phyloP scores from a whole-genome alignment of 164 flowering plant genomes.

The Kingdonia uniflora region DNA sequence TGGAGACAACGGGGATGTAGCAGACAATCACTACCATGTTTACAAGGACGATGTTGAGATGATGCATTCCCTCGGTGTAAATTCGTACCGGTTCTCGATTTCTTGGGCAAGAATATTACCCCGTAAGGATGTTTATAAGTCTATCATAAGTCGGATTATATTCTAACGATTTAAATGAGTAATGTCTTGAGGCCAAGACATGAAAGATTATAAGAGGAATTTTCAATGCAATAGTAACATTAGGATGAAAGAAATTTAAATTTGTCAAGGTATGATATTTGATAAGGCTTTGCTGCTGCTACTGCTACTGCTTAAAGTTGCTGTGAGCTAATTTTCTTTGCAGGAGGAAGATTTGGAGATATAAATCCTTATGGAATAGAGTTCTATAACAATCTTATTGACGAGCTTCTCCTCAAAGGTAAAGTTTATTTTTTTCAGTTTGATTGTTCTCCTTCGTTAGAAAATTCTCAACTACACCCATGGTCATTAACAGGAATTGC shows the following conservation, averaged over 20 bases:
- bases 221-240: no score
- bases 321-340: neutral
- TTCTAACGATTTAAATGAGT: no score
- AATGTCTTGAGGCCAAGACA: no score
- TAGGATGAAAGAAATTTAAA: no score
- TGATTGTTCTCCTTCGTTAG: neutral
- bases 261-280: no score
- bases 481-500: conserved; percentile 1
- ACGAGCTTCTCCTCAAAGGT: conserved; percentile 31
- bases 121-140: neutral
- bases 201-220: no score
- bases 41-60: conserved; percentile 30
- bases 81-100: conserved; percentile 32
- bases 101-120: conserved; percentile 29
- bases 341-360: conserved; percentile 35
- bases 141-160: no score
- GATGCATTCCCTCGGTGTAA: conserved; percentile 29
- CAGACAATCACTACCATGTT: conserved; percentile 25
- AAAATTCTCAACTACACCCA: neutral
- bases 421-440: neutral
- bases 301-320: neutral
- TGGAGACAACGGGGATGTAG: conserved; percentile 25
- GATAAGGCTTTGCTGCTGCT: no score
- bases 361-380: conserved; percentile 30
- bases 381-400: conserved; percentile 33